A percentile compares a stretch with the other conserved stretches of the same genome.
Evolutionary conservation across 805 yeast species (phyloP).

Genomic region (Yarrowia sp.): DNA sequence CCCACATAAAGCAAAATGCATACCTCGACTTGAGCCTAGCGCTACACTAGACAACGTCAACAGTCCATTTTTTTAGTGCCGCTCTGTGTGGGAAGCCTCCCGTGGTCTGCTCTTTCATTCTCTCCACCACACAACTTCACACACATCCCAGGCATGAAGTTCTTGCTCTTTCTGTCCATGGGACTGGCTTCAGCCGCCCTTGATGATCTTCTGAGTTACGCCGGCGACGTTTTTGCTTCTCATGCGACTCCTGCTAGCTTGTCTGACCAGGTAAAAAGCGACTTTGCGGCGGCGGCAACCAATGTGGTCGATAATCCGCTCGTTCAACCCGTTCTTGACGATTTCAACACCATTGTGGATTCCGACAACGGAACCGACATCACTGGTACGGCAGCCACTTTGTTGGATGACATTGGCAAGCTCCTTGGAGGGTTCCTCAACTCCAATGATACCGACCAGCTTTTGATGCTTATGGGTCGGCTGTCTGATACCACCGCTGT

Average conservation of each 20-base stretch:
- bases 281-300: background rate
- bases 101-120: background rate
- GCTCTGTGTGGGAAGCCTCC: background rate
- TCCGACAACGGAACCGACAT: background rate
- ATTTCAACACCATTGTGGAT: background rate
- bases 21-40: background rate
- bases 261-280: constrained; percentile 7
- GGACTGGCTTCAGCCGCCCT: constrained; percentile 4
- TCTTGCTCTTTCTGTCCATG: background rate
- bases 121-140: background rate
- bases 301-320: constrained; percentile 1
- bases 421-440: constrained; percentile 12
- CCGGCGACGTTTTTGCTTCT: constrained; percentile 12
- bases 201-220: background rate
- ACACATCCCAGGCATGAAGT: background rate
- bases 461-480: background rate
- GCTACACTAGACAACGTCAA: constrained; percentile 7
- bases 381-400: background rate
- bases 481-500: background rate
- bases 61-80: background rate
- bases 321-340: background rate
- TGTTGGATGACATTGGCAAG: background rate
- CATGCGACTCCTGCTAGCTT: background rate
- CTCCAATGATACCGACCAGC: background rate
- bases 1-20: background rate